These are phyloP conservation scores for Candida coleopterorum DNA, from an alignment of 805 yeast species.

Conservation along the genomic window DNA sequence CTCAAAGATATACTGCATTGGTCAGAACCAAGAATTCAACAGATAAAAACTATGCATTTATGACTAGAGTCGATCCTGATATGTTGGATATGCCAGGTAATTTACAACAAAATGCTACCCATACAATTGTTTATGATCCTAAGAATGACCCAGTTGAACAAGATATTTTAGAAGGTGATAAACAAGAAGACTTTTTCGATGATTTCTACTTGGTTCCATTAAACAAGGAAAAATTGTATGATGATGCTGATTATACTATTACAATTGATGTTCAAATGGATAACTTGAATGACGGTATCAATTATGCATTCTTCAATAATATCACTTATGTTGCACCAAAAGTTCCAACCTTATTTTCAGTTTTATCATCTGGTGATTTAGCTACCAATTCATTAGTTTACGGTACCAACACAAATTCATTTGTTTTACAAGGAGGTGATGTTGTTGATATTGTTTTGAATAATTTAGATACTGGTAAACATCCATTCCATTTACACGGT, in stretches of 20 bases:
- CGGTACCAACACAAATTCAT: conserved; percentile 65
- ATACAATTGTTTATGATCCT: conserved; percentile 44
- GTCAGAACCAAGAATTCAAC: conserved; percentile 48
- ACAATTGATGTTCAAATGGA: conserved; percentile 60
- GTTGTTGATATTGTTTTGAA: conserved; percentile 73
- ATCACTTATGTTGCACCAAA: conserved; percentile 61
- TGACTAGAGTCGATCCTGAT: conserved; percentile 55
- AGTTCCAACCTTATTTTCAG: conserved; percentile 67
- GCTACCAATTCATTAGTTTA: conserved; percentile 60
- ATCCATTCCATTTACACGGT: conserved; percentile 78
- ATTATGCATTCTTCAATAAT: conserved; percentile 72
- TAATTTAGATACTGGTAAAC: conserved; percentile 75
- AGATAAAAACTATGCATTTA: conserved; percentile 51
- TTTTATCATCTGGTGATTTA: conserved; percentile 53
- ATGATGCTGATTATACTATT: conserved; percentile 59
- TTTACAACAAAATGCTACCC: conserved; percentile 48
- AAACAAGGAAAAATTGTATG: conserved; percentile 44
- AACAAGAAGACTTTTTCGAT: conserved; percentile 47
- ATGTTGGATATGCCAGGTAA: conserved; percentile 70
- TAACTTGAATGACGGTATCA: conserved; percentile 67
- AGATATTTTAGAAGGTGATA: conserved; percentile 17
- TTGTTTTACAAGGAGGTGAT: conserved; percentile 55
- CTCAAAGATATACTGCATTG: conserved; percentile 74
- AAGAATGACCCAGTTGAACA: conserved; percentile 21
- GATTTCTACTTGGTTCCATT: conserved; percentile 74